These are phyloP conservation scores for Elongisporangium anandrum DNA, from an alignment of 352 stramenopile genomes.

Conservation along the genomic window DNA sequence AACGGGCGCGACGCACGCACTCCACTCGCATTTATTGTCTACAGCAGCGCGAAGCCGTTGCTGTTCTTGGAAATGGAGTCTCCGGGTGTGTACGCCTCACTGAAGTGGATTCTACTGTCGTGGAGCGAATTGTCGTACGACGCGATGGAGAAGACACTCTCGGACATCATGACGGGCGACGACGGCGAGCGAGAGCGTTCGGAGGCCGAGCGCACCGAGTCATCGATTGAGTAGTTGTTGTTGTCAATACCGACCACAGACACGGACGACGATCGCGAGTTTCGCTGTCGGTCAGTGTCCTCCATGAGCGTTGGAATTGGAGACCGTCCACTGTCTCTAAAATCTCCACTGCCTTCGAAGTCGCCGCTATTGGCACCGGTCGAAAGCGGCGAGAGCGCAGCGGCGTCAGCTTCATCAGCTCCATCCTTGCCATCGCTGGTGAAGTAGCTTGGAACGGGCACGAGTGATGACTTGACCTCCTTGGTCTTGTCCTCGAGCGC, in stretches of 20 bases:
- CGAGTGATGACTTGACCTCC: constrained; percentile 33
- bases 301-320: constrained; percentile 43
- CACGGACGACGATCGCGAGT: constrained; percentile 48
- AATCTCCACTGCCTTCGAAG: constrained; percentile 3
- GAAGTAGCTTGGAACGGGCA: constrained; percentile 37
- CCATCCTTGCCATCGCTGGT: constrained; percentile 23
- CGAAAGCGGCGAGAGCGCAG: constrained; percentile 27
- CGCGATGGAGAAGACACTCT: constrained; percentile 21
- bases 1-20: no score
- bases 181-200: constrained; percentile 26
- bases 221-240: no score
- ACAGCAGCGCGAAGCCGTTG: constrained; percentile 53
- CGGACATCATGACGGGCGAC: constrained; percentile 29
- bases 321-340: constrained; percentile 16
- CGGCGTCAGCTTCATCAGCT: constrained; percentile 7
- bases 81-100: constrained; percentile 42
- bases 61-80: constrained; percentile 34
- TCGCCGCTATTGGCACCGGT: constrained; percentile 9
- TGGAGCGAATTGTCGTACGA: constrained; percentile 23
- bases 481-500: constrained; percentile 34
- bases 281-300: constrained; percentile 17
- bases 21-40: constrained; percentile 8
- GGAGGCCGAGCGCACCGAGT: constrained; percentile 7
- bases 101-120: constrained; percentile 69
- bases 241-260: constrained; percentile 29